Percentiles rank a stretch among this genome's conserved stretches.
phyloP scores from a whole-genome alignment of 148 eudicot genomes.

The Pharnaceum exiguum region DNA sequence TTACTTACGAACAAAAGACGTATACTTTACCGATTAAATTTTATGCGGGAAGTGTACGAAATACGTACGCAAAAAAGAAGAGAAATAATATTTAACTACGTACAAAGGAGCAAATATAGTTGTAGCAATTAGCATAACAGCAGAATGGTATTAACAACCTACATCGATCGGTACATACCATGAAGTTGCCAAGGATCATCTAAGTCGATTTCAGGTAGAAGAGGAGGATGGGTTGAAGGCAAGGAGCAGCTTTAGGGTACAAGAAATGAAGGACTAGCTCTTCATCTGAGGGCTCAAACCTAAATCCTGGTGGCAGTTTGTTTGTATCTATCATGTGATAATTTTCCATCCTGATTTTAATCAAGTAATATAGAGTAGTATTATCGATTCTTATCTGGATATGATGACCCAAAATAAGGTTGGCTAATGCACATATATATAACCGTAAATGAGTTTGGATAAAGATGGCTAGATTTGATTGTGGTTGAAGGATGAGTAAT shows the following conservation, averaged over 20 bases:
- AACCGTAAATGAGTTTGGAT: neutral
- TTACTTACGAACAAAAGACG: no score
- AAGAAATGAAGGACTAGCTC: slow-evolving; percentile 17
- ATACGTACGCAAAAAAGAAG: no score
- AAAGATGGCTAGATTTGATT: neutral
- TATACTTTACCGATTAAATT: no score
- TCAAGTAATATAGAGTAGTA: neutral
- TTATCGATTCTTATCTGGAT: neutral
- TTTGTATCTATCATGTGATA: neutral
- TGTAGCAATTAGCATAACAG: neutral
- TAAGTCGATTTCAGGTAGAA: slow-evolving; percentile 5
- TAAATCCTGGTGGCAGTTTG: slow-evolving; percentile 16
- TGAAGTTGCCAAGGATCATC: slow-evolving; percentile 15
- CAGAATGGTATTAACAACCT: no score
- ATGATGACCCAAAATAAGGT: neutral
- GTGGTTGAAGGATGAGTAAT: neutral
- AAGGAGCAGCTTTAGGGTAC: slow-evolving; percentile 2
- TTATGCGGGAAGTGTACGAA: no score
- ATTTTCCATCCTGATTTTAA: neutral
- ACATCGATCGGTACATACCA: no score
- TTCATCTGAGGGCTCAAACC: slow-evolving; percentile 20
- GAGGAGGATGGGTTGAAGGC: neutral
- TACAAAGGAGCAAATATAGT: neutral
- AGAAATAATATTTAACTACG: neutral
- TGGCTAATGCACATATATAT: neutral